Percentiles rank a stretch among this genome's conserved stretches.
Evolutionary conservation across 2,329 filamentous ascomycete genomes (phyloP).

Genomic region (Samsoniella hepiali): DNA sequence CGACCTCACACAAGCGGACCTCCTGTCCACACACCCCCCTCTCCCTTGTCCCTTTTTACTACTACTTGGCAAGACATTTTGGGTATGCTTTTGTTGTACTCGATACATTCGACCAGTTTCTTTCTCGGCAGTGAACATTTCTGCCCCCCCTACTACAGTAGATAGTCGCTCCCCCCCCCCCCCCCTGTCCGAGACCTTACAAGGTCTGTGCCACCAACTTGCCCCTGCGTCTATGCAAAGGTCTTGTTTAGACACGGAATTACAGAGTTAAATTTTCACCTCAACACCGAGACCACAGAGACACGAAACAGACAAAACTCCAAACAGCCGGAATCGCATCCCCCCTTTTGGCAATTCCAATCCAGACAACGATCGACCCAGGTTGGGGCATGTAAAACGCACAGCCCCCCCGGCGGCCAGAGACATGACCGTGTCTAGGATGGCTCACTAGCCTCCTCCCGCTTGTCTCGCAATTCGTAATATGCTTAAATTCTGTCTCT

Average conservation of each 20-base stretch:
- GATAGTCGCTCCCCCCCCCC: background rate
- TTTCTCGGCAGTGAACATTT: background rate
- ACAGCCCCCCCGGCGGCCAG: background rate
- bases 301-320: background rate
- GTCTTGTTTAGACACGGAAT: background rate
- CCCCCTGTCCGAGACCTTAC: background rate
- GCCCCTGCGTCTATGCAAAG: background rate
- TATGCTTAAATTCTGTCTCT: constrained; percentile 9
- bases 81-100: background rate
- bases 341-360: background rate
- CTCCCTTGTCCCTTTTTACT: background rate
- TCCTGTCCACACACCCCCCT: background rate
- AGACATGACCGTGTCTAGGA: background rate
- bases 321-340: background rate
- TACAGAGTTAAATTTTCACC: background rate
- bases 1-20: constrained; percentile 11
- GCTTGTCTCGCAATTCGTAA: constrained; percentile 14
- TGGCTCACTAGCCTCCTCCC: background rate
- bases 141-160: background rate
- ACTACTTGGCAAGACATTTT: constrained; percentile 13
- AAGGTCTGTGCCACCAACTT: background rate
- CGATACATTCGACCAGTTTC: constrained; percentile 1
- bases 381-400: background rate
- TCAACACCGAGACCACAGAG: background rate
- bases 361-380: constrained; percentile 1